Evolutionary conservation across 257 asterid species (phyloP).

Genomic region (Fraxinus anomala): DNA sequence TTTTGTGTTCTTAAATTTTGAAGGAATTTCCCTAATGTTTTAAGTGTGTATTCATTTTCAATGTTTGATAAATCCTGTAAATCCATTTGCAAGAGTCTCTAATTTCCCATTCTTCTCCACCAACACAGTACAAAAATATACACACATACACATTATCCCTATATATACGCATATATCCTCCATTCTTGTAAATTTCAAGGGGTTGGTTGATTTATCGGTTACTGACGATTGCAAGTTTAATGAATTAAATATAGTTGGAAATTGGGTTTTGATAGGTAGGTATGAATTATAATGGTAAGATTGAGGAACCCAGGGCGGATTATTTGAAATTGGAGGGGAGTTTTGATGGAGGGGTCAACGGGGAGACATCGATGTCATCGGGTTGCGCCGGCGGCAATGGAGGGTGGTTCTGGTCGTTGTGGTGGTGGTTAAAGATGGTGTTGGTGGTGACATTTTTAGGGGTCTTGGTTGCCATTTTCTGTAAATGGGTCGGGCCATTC

Average conservation of each 20-base stretch:
- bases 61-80: no score
- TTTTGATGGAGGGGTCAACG: constrained; percentile 30
- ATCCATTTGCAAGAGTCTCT: no score
- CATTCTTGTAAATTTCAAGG: not conserved
- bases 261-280: constrained; percentile 5
- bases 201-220: not conserved
- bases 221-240: not conserved
- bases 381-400: constrained; percentile 29
- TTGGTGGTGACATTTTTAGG: constrained; percentile 55
- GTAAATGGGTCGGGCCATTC: constrained; percentile 93
- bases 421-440: constrained; percentile 95
- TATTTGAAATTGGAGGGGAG: constrained; percentile 70
- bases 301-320: constrained; percentile 48
- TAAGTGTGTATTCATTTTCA: no score
- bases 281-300: constrained; percentile 48
- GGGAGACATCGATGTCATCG: constrained; percentile 27
- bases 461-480: constrained; percentile 70
- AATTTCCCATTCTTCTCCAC: not conserved
- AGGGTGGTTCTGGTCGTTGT: constrained; percentile 63
- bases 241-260: not conserved
- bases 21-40: no score
- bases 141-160: not conserved
- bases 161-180: not conserved
- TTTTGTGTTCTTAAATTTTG: no score
- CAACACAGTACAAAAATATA: not conserved